Percentiles rank a stretch among this genome's conserved stretches.
Conservation (phyloP, 2,329 filamentous ascomycete species). For the Cladorrhinum sp. region DNA sequence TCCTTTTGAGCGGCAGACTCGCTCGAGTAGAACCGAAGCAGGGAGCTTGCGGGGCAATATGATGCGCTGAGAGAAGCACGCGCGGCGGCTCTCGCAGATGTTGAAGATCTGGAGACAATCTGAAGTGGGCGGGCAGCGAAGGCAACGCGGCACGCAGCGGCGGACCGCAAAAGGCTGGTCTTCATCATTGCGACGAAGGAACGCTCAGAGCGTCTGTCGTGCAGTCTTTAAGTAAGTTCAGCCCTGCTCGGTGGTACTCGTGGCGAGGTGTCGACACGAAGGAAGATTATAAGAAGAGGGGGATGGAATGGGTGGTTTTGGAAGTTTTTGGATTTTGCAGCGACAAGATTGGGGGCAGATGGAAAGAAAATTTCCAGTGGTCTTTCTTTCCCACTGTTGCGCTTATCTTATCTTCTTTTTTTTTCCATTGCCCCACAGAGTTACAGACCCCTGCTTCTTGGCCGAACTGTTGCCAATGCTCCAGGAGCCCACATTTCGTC, state of each 20-base stretch:
- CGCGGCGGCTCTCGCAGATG: constrained; percentile 29
- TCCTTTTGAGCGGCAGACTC: constrained; percentile 33
- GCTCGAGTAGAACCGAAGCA: constrained; percentile 39
- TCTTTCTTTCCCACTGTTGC: not conserved
- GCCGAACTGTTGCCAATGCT: not conserved
- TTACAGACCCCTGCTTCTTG: not conserved
- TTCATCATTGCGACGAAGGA: constrained; percentile 25
- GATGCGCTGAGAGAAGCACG: constrained; percentile 16
- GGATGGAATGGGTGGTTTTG: not conserved
- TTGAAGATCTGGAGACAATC: constrained; percentile 18
- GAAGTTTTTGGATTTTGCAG: not conserved
- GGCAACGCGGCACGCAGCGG: constrained; percentile 26
- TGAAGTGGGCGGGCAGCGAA: constrained; percentile 24
- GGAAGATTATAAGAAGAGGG: constrained; percentile 2
- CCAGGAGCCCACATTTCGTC: not conserved
- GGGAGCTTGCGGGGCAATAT: constrained; percentile 14
- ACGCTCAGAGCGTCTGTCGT: not conserved
- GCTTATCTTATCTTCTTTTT: constrained; percentile 8
- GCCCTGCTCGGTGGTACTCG: constrained; percentile 2
- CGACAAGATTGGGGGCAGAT: not conserved
- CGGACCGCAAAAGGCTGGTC: constrained; percentile 28
- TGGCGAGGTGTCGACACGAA: constrained; percentile 1
- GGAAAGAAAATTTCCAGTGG: constrained; percentile 8
- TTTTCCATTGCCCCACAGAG: not conserved
- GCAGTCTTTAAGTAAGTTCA: constrained; percentile 1